Evolutionary conservation across 169 alveolate species (phyloP).

Genomic region (Eimeria maxima): DNA sequence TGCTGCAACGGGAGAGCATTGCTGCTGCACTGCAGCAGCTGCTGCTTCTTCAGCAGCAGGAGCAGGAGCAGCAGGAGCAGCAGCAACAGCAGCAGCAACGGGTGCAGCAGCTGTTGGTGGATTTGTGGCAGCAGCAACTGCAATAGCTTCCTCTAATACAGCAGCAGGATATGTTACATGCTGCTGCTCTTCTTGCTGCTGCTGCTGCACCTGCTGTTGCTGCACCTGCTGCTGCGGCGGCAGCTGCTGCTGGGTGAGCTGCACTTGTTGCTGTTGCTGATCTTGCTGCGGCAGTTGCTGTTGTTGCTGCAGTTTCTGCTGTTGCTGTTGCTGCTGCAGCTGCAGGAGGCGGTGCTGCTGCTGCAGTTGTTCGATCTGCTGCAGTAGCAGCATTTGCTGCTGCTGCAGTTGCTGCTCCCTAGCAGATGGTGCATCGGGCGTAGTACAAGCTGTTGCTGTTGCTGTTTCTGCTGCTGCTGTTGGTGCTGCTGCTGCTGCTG

Average conservation of each 20-base stretch:
- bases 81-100: not conserved
- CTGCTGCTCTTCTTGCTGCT: too few relatives aligned
- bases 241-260: not conserved
- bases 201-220: too few relatives aligned
- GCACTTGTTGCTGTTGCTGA: not conserved
- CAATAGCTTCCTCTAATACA: too few relatives aligned
- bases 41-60: not conserved
- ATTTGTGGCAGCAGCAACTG: too few relatives aligned
- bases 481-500: conserved; percentile 14
- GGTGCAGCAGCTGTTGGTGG: not conserved
- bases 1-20: too few relatives aligned
- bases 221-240: not conserved
- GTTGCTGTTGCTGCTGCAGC: not conserved
- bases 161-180: too few relatives aligned
- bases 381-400: not conserved
- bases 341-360: not conserved
- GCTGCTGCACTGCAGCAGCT: not conserved
- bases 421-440: not conserved
- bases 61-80: conserved; percentile 17
- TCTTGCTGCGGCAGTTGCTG: too few relatives aligned
- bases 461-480: not conserved
- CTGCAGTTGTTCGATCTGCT: not conserved
- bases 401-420: conserved; percentile 22
- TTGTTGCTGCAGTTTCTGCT: too few relatives aligned
- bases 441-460: not conserved